Percentiles rank a stretch among this genome's conserved stretches.
Evolutionary conservation across 306 rosid species (phyloP).

Genomic region (Acacia confusa): DNA sequence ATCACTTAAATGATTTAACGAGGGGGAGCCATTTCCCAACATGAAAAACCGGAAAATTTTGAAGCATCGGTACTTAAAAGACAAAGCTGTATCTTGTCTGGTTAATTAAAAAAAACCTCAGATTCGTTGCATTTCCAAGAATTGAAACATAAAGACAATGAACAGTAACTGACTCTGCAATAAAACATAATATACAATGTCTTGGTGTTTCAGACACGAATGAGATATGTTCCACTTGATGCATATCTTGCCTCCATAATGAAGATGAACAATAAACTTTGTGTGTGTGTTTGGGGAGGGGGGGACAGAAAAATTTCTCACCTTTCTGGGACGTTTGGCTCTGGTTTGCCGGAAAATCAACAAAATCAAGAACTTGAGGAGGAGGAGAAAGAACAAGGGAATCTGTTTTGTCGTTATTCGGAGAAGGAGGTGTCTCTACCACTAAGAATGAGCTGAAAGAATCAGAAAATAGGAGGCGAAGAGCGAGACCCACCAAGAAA

Average conservation of each 20-base stretch:
- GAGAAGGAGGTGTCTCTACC: slow-evolving; percentile 17
- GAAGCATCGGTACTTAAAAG: neutral
- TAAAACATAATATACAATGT: neutral
- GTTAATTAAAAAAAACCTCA: neutral
- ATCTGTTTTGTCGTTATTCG: neutral
- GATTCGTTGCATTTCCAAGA: neutral
- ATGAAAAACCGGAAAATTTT: neutral
- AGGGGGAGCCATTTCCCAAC: neutral
- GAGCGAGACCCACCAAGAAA: slow-evolving; percentile 36
- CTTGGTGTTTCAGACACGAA: neutral
- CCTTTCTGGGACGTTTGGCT: slow-evolving; percentile 15
- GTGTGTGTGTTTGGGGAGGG: neutral
- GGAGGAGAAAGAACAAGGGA: slow-evolving; percentile 7
- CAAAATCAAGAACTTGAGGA: slow-evolving; percentile 5
- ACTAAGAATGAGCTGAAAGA: slow-evolving; percentile 31
- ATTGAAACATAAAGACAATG: neutral
- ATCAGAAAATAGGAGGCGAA: slow-evolving; percentile 26
- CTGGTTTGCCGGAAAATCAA: slow-evolving; percentile 23
- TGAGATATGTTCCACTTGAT: neutral
- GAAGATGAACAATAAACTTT: neutral
- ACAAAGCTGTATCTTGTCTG: neutral
- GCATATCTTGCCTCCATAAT: neutral
- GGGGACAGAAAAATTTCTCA: neutral
- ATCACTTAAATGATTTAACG: neutral
- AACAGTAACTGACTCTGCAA: neutral